These are phyloP conservation scores for Datura wrightii DNA, from an alignment of 257 asterid genomes.

Conservation along the genomic window DNA sequence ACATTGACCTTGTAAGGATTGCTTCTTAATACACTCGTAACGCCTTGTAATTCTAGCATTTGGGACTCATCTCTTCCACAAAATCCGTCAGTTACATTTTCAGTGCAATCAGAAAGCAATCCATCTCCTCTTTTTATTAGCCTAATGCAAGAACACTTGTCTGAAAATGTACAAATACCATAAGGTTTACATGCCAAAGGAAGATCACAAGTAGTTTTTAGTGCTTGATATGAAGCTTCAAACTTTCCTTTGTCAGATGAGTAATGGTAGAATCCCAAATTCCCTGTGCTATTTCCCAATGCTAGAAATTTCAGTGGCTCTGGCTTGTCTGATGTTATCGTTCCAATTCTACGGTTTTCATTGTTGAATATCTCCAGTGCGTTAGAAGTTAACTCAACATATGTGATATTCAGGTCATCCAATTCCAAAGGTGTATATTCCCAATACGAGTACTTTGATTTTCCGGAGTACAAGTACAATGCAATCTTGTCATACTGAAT, in stretches of 20 bases:
- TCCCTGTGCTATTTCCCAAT: constrained; percentile 61
- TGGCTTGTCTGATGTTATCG: constrained; percentile 42
- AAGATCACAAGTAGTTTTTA: constrained; percentile 67
- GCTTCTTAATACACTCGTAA: constrained; percentile 63
- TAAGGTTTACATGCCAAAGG: constrained; percentile 73
- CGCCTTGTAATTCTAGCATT: constrained; percentile 71
- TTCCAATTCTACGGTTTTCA: constrained; percentile 44
- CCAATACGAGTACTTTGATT: constrained; percentile 77
- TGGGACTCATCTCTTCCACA: constrained; percentile 53
- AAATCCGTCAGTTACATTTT: constrained; percentile 41
- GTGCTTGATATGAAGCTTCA: constrained; percentile 66
- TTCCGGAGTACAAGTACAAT: constrained; percentile 59
- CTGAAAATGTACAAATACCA: constrained; percentile 68
- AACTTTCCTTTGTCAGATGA: constrained; percentile 51
- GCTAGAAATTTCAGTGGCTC: constrained; percentile 66
- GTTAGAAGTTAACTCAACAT: constrained; percentile 57
- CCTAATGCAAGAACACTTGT: constrained; percentile 68
- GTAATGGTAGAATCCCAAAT: constrained; percentile 67
- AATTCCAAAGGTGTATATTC: constrained; percentile 55
- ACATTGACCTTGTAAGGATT: constrained; percentile 37
- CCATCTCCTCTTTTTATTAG: constrained; percentile 41
- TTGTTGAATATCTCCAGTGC: constrained; percentile 71
- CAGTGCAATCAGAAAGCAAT: constrained; percentile 43
- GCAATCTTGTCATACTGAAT: constrained; percentile 67
- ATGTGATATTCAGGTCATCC: constrained; percentile 60